Conservation (phyloP, 805 yeast species). For the Kodamaea hsintzibuensis region DNA sequence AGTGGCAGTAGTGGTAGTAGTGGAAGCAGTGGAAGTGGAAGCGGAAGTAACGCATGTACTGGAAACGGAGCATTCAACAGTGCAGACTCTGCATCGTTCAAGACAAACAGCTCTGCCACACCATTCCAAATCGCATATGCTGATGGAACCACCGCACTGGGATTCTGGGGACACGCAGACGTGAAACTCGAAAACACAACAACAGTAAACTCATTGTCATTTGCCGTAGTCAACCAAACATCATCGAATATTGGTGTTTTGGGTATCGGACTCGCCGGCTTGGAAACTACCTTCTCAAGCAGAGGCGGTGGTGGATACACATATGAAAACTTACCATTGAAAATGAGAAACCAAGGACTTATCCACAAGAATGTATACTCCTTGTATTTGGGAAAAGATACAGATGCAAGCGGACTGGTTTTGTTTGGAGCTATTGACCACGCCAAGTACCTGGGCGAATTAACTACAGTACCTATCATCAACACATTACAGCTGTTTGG, state of each 20-base stretch:
- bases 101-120: constrained; percentile 40
- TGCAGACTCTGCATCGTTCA: constrained; percentile 38
- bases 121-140: constrained; percentile 48
- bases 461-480: constrained; percentile 38
- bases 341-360: constrained; percentile 31
- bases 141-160: constrained; percentile 49
- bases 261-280: constrained; percentile 68
- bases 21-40: constrained; percentile 4
- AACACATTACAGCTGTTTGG: constrained; percentile 39
- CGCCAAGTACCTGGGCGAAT: constrained; percentile 37
- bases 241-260: constrained; percentile 53
- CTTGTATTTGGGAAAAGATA: constrained; percentile 32
- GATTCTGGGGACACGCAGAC: constrained; percentile 62
- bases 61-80: constrained; percentile 51
- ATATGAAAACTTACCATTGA: constrained; percentile 42
- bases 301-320: constrained; percentile 19
- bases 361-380: constrained; percentile 37
- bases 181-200: constrained; percentile 49
- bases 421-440: constrained; percentile 47
- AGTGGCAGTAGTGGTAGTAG: constrained; percentile 2
- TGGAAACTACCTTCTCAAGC: constrained; percentile 56
- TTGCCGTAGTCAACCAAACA: constrained; percentile 68
- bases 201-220: constrained; percentile 51
- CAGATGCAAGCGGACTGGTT: constrained; percentile 30
- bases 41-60: constrained; percentile 37